phyloP scores from a whole-genome alignment of 1,284 basidiomycete species.

The Pholiota adiposa region DNA sequence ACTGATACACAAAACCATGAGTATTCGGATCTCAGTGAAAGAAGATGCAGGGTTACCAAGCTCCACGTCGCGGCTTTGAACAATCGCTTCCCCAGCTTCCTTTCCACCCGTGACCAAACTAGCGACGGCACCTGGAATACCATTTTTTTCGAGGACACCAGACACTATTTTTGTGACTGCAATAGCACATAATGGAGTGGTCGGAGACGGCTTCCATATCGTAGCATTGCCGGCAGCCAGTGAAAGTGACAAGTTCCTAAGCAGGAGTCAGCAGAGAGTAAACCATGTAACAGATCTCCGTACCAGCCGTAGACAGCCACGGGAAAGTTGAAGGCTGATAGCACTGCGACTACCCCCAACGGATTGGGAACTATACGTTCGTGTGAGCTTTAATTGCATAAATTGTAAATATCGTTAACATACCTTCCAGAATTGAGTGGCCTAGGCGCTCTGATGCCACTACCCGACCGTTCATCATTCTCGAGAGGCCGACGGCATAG shows the following conservation, averaged over 20 bases:
- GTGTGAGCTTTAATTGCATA: constrained; percentile 19
- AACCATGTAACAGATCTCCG: constrained; percentile 16
- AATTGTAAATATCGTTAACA: constrained; percentile 15
- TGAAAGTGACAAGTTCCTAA: constrained; percentile 89
- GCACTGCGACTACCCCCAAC: constrained; percentile 88
- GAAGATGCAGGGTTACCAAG: constrained; percentile 53
- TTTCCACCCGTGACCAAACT: constrained; percentile 84
- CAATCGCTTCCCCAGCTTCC: constrained; percentile 80
- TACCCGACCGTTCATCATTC: constrained; percentile 90
- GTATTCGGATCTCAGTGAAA: constrained; percentile 4
- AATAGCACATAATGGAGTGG: constrained; percentile 86
- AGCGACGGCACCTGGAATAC: constrained; percentile 83
- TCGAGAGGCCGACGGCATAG: constrained; percentile 78
- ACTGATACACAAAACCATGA: constrained; percentile 47
- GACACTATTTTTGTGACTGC: constrained; percentile 88
- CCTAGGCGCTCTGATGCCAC: constrained; percentile 88
- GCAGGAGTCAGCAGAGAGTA: constrained; percentile 14
- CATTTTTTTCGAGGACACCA: constrained; percentile 80
- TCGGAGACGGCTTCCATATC: constrained; percentile 94
- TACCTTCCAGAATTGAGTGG: constrained; percentile 88
- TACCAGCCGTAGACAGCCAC: constrained; percentile 90
- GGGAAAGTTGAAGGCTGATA: constrained; percentile 95
- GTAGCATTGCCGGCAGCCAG: constrained; percentile 92
- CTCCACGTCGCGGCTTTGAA: constrained; percentile 74
- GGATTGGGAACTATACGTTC: constrained; percentile 82